Evolutionary conservation across 768 basidiomycete species (phyloP).

Genomic region (Mycena crocata): DNA sequence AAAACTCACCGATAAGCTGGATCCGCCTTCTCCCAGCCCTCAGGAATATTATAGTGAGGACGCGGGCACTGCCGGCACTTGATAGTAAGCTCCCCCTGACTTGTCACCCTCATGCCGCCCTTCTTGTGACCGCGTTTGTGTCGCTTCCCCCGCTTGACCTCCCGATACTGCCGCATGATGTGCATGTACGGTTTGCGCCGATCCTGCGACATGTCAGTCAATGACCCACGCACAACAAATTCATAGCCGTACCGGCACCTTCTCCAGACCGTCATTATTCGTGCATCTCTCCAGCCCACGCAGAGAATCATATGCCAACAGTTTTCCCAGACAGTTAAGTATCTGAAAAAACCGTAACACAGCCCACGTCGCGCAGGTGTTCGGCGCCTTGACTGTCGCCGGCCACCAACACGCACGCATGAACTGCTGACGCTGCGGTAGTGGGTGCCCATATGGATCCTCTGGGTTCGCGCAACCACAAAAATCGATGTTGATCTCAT

Average conservation of each 20-base stretch:
- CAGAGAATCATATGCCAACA: slow-evolving; percentile 27
- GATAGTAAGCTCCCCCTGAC: background rate
- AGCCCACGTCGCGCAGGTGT: too few relatives aligned
- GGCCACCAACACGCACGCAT: slow-evolving; percentile 31
- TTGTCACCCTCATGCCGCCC: background rate
- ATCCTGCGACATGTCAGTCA: background rate
- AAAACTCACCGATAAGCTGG: background rate
- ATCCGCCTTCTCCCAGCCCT: too few relatives aligned
- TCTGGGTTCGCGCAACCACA: slow-evolving; percentile 12
- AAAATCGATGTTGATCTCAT: slow-evolving; percentile 18
- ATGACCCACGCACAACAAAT: background rate
- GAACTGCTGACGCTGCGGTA: slow-evolving; percentile 9
- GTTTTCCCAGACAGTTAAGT: slow-evolving; percentile 24
- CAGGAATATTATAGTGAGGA: background rate
- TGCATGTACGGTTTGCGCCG: slow-evolving; percentile 24
- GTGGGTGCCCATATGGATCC: background rate
- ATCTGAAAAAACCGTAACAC: slow-evolving; percentile 29
- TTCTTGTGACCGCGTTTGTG: slow-evolving; percentile 6
- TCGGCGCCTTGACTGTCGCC: slow-evolving; percentile 11
- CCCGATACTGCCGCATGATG: slow-evolving; percentile 16
- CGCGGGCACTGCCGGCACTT: slow-evolving; percentile 6
- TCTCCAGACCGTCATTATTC: background rate
- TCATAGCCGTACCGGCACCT: slow-evolving; percentile 5
- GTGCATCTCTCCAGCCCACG: slow-evolving; percentile 13
- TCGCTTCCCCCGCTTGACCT: slow-evolving; percentile 19